Evolutionary conservation across 148 eudicot species (phyloP).

Genomic region (Cornus suecica): DNA sequence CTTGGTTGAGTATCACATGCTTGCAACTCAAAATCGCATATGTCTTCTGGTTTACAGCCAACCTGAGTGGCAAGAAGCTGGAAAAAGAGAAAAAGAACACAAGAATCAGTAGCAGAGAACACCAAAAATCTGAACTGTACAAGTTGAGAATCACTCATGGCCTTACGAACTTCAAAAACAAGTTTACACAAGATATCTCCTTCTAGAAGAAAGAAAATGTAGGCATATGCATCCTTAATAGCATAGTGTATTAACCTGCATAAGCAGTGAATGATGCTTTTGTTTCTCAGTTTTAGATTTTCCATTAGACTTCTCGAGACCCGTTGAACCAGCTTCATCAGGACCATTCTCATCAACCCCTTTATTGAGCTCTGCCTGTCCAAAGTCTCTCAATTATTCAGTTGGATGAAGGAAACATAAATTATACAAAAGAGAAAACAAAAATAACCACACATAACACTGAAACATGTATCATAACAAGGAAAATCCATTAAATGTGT

Average conservation of each 20-base stretch:
- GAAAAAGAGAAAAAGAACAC: constrained; percentile 13
- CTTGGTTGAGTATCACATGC: constrained; percentile 98
- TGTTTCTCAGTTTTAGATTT: constrained; percentile 31
- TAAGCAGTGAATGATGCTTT: constrained; percentile 86
- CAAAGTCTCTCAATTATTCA: constrained; percentile 8
- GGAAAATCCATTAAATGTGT: not conserved
- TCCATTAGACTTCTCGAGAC: constrained; percentile 28
- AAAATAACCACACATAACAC: not conserved
- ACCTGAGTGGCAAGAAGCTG: constrained; percentile 79
- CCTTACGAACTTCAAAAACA: not conserved
- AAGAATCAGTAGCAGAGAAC: constrained; percentile 5
- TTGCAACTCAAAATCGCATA: constrained; percentile 97
- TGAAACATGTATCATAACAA: not conserved
- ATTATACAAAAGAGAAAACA: constrained; percentile 8
- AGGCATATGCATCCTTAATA: not conserved
- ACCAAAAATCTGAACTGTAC: not conserved
- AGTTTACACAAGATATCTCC: not conserved
- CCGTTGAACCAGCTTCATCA: constrained; percentile 40
- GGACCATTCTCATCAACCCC: constrained; percentile 39
- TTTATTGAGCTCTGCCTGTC: constrained; percentile 83
- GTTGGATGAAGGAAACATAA: not conserved
- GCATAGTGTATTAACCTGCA: constrained; percentile 49
- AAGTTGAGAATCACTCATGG: not conserved
- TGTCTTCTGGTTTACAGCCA: constrained; percentile 86
- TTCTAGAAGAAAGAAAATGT: not conserved